phyloP scores from a whole-genome alignment of 1,284 basidiomycete species.

The Ganoderma resinaceum region DNA sequence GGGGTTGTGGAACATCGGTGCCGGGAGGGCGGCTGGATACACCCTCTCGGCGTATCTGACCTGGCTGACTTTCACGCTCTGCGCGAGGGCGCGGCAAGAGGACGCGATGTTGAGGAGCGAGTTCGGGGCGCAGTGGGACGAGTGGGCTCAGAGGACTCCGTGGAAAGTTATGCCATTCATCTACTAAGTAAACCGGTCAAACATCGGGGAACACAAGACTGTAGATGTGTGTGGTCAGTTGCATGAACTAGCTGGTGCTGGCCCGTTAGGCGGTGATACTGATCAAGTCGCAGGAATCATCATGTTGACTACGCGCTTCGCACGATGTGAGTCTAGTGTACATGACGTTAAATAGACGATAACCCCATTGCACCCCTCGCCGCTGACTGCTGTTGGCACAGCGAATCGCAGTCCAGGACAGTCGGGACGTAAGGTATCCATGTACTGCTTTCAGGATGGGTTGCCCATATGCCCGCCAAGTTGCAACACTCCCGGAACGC shows the following conservation, averaged over 20 bases:
- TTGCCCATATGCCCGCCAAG: no score
- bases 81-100: conserved; percentile 18
- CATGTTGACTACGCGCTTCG: no score
- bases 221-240: background rate
- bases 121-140: conserved; percentile 30
- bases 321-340: no score
- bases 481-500: no score
- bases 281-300: no score
- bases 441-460: no score
- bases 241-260: background rate
- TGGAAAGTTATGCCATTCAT: conserved; percentile 25
- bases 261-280: no score
- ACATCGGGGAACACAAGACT: background rate
- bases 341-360: no score
- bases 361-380: no score
- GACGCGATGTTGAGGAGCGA: conserved; percentile 25
- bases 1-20: background rate
- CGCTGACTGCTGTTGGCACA: no score
- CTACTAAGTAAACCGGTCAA: conserved; percentile 1
- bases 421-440: no score
- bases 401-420: no score
- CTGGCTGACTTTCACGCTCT: conserved; percentile 10
- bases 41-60: background rate
- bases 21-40: background rate
- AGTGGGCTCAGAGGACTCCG: conserved; percentile 28